These are phyloP conservation scores for Murraya paniculata DNA, from an alignment of 345 rosid species.

Conservation along the genomic window DNA sequence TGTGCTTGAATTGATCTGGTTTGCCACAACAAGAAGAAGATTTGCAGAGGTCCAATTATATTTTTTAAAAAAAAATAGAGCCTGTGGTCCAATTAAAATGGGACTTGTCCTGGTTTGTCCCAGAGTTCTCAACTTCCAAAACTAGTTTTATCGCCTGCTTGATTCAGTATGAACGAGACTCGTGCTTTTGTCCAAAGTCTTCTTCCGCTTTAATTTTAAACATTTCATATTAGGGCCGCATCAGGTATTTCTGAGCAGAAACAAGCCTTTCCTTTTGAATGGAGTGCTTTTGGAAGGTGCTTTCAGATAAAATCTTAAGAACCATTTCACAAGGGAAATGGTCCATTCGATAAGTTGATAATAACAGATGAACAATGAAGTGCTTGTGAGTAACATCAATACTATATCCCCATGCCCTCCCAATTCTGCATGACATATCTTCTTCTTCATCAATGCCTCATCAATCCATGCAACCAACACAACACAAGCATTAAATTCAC, in stretches of 20 bases:
- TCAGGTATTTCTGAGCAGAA: not conserved
- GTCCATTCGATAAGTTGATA: too few species aligned
- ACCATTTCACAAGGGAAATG: too few species aligned
- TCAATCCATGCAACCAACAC: constrained; percentile 7
- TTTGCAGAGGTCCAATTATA: not conserved
- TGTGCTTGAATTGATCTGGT: not conserved
- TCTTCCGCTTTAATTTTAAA: not conserved
- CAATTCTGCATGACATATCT: constrained; percentile 1
- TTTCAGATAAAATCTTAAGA: too few species aligned
- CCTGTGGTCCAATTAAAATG: not conserved
- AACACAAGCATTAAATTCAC: constrained; percentile 11
- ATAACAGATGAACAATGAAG: not conserved
- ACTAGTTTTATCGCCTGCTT: not conserved
- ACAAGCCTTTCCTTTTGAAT: not conserved
- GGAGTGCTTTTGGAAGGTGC: not conserved
- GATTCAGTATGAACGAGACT: not conserved
- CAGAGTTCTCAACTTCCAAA: not conserved
- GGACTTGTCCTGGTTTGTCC: not conserved
- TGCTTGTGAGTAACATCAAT: constrained; percentile 18
- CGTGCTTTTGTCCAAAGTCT: not conserved
- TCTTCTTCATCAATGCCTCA: constrained; percentile 13
- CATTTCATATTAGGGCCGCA: not conserved
- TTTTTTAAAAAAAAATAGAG: too few species aligned
- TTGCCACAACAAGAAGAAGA: not conserved
- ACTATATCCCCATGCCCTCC: not conserved